Base-by-base conservation (phyloP, 2,329 filamentous ascomycete species). In the Fusarium pseudograminearum region DNA sequence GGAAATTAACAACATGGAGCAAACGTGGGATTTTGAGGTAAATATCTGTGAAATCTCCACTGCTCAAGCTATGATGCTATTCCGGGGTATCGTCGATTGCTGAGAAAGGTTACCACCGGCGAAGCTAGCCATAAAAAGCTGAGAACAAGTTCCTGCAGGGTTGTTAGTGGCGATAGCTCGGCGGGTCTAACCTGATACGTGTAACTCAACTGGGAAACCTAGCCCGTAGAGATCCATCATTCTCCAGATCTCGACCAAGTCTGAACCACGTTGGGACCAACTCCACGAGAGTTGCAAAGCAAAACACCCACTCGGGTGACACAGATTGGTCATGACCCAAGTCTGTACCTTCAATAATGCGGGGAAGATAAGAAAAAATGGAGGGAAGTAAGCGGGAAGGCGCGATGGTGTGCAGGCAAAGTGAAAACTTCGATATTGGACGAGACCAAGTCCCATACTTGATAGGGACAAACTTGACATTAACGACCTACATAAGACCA, bases 111-210 rank as follows among this genome's bases (percentile, higher is more conserved):
- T 14, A 44, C 2, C 2, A 4, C 45, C 73, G 73, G 73, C 73
- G 73, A 69, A 52, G 22, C 71, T 75, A 75, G 61, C 48, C 11
- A 9, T 16, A 20, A 40, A 5, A 0, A 18, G 57, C 4, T 24
- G 44, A 42, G 14, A 22, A 10, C 11, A 33, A 31, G 57, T 52
- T 47, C 28, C 33, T 22, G 3, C 7, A 34, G 36, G 30, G 22
- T 46, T 20, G 41, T n/a, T 24, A 38, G 54, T 50, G 50, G 57
- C 31, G 30, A 28, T 9, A 1, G 1, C 2, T 55, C 73, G 73
- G 70, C 73, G 73, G 67, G n/a, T 22, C 73, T 75, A 75, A 30
- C 73, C 50, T 11, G 18, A 63, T 72, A 41, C 14, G 30, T 40
- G 9, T 2, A 2, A 56, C 59, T 70, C 38, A 50, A 67, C 47